Evolutionary conservation across 768 basidiomycete genomes (phyloP).

Genomic region (Xerocomellus chrysenteron): DNA sequence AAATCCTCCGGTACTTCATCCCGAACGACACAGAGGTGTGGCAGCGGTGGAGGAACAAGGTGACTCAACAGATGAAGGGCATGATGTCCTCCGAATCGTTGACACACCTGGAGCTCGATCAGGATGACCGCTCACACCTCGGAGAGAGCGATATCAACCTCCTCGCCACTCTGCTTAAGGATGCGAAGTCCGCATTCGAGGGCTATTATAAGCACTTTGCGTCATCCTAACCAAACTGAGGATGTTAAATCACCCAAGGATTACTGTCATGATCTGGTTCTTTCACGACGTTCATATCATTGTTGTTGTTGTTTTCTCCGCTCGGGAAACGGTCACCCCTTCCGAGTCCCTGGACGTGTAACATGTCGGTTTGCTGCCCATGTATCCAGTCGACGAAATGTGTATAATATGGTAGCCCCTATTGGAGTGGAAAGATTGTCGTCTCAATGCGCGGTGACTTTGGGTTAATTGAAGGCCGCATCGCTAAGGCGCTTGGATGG

Average conservation of each 20-base stretch:
- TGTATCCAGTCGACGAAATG: neutral
- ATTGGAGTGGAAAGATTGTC: too few species aligned
- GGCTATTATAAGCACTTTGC: constrained; percentile 14
- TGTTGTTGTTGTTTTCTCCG: neutral
- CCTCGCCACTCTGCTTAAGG: constrained; percentile 16
- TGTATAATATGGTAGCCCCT: too few species aligned
- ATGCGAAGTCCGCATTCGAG: constrained; percentile 21
- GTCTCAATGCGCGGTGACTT: too few species aligned
- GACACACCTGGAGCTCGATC: neutral
- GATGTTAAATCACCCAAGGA: neutral
- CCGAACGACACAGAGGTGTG: constrained; percentile 26
- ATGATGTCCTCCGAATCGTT: neutral
- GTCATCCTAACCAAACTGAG: neutral
- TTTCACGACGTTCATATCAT: neutral
- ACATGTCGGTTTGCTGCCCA: too few species aligned
- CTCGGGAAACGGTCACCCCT: neutral
- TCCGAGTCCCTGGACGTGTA: too few species aligned
- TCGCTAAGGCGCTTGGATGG: too few species aligned
- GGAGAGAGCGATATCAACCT: constrained; percentile 7
- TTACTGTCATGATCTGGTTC: neutral
- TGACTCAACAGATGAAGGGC: constrained; percentile 16
- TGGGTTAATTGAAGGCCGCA: too few species aligned
- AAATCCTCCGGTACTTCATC: constrained; percentile 22
- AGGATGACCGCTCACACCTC: constrained; percentile 9
- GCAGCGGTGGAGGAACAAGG: constrained; percentile 26